Conservation (phyloP, 169 alveolate species). For the Plasmodium coatneyi region DNA sequence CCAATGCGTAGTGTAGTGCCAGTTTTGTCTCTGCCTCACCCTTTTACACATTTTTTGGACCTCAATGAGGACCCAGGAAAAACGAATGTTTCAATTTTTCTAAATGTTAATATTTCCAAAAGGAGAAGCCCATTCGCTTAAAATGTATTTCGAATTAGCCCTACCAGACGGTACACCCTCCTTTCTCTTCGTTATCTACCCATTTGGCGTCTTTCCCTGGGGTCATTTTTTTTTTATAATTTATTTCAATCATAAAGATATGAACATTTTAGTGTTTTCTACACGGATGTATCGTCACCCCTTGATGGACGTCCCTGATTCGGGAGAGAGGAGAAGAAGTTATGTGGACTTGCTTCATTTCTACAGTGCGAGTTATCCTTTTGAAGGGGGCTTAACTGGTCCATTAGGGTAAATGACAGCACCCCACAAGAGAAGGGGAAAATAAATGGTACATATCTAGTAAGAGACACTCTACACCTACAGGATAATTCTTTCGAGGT, state of each 20-base stretch:
- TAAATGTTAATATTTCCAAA: background rate
- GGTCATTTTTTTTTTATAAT: background rate
- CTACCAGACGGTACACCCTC: background rate
- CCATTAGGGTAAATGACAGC: background rate
- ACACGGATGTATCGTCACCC: background rate
- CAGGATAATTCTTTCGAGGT: background rate
- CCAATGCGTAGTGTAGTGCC: background rate
- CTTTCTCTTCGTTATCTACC: too few species aligned
- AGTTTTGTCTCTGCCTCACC: background rate
- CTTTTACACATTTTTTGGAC: background rate
- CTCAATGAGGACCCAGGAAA: background rate
- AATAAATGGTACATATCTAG: background rate
- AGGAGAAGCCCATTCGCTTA: background rate
- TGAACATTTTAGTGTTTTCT: background rate
- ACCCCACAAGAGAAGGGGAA: background rate
- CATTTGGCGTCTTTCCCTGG: background rate
- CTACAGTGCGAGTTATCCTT: background rate
- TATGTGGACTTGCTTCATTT: background rate
- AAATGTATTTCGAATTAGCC: background rate
- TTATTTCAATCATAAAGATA: background rate
- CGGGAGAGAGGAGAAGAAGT: background rate
- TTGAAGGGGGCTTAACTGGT: background rate
- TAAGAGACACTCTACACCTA: background rate
- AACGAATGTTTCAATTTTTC: background rate
- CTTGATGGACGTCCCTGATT: background rate